Evolutionary conservation across 306 rosid genomes (phyloP), one percentile per base, ranked within the genome.

Genomic region (Lupinus albus): DNA sequence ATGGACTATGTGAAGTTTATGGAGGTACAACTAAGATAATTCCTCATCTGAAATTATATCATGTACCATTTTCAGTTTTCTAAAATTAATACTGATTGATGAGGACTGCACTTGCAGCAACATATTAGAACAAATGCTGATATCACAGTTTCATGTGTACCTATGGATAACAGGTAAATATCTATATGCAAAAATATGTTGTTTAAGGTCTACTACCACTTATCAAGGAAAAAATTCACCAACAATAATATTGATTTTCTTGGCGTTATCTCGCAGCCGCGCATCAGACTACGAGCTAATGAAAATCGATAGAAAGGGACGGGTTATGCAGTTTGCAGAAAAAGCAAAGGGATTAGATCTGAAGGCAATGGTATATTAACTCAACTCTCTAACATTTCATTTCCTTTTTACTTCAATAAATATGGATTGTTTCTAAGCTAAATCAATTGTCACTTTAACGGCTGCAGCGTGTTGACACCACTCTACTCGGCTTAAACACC

Each of bases 1-100:
- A 91, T 91, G 97, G 81, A 91, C 84, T 91, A 91, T 33, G 82
- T 88, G 87, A 84, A 91, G 44, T 82, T 88, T 53, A 71, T 91
- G 60, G 94, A 91, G 92, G 97, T 91, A 65, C 5, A 51, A 16
- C 2, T 58, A 4, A 16, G 32, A 64, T 46, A 63, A 49, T 50
- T 63, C 42, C 41, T 13, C 10, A 33, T 53, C 69, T 15, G 46
- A 48, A 3, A 48, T 18, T 36, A 30, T 17, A 12, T 61, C 7
- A 11, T 17, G 41, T 17, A 42, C 41, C 18, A 3, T 35, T 38
- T 70, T 16, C 4, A 67, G 16, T 35, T 61, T 56, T 17, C 41
- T 47, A 11, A 46, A 71, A 48, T 11, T 67, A 55, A 11, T 41
- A 11, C 71, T 51, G 12, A 71, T 16, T 20, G 51, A 28, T 48